Base-by-base conservation (phyloP, 257 asterid genomes). In the Jacaranda copaia region DNA sequence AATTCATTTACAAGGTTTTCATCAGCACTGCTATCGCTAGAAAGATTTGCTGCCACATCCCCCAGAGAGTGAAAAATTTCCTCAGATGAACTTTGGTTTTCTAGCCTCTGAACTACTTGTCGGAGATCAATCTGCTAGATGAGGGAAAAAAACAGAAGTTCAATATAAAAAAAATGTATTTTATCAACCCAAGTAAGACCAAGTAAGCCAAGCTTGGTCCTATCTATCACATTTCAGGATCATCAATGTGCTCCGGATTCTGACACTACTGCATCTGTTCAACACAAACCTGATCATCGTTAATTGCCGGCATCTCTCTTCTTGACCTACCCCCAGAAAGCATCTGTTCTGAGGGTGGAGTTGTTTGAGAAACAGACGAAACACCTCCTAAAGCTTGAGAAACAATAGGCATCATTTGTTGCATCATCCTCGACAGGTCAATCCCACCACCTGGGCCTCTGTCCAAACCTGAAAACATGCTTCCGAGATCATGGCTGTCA, bases 381-480 rank as follows among this genome's bases (percentile, higher is more conserved):
- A 70, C 55, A 20, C 97, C 95, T 51, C 98, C 92, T 49, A 96
- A 86, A 20, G 97, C 97, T 80, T 89, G 94, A 51, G 97, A 88
- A 63, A 96, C 98, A 74, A 96, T 84, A 38, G 99, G 99, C 97
- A 96, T 90, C 98, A 93, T 93, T 79, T 96, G 98, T 71, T 93
- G 99, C 87, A 96, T 77, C 95, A 96, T 96, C 68, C 93, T 88
- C 15, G 97, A 90, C 65, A 96, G 75, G 87, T 96, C 97, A 79
- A 96, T 40, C 59, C 97, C 97, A 19, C 91, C 96, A 18, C 92
- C 97, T 69, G 78, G 86, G 48, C 87, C 92, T 51, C 90, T 78
- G 71, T 81, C 89, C 80, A 81, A n/a, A 46, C 96, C 91, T 0
- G 97, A 64, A 72, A 96, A 84, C 97, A 91, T 86, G 87, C 89